A percentile compares a stretch with the other conserved stretches of the same genome.
Conservation (phyloP, 306 rosid species). For the Cucumis hystrix region DNA sequence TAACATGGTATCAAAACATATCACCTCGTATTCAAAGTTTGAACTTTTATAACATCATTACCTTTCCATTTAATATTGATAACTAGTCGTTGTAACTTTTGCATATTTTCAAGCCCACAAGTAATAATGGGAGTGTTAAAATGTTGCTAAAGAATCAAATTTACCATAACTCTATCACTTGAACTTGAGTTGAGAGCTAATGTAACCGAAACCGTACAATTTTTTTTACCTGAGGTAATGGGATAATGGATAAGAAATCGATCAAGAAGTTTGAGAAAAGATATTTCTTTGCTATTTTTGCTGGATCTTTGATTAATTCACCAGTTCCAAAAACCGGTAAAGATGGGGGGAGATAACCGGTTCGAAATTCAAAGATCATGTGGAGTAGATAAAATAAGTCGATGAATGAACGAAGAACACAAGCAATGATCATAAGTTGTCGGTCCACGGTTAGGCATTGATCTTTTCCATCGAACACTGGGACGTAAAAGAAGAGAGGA, state of each 20-base stretch:
- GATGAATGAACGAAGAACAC: constrained; percentile 65
- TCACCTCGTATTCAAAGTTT: background rate
- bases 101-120: background rate
- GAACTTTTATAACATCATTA: background rate
- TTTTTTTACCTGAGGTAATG: constrained; percentile 71
- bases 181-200: background rate
- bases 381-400: constrained; percentile 66
- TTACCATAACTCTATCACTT: background rate
- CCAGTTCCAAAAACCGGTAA: constrained; percentile 86
- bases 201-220: background rate
- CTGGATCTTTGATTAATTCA: constrained; percentile 37
- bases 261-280: constrained; percentile 47
- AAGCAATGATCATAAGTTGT: constrained; percentile 26
- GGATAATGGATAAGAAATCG: constrained; percentile 71
- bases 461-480: constrained; percentile 11
- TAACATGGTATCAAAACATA: background rate
- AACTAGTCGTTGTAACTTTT: background rate
- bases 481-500: constrained; percentile 68
- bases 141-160: background rate
- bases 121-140: background rate
- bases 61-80: background rate
- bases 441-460: constrained; percentile 32
- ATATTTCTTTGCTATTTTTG: constrained; percentile 58
- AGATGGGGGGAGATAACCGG: constrained; percentile 79
- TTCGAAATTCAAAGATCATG: constrained; percentile 63